Evolutionary conservation across 345 rosid species (phyloP).

Genomic region (Eutrema yunnanense): DNA sequence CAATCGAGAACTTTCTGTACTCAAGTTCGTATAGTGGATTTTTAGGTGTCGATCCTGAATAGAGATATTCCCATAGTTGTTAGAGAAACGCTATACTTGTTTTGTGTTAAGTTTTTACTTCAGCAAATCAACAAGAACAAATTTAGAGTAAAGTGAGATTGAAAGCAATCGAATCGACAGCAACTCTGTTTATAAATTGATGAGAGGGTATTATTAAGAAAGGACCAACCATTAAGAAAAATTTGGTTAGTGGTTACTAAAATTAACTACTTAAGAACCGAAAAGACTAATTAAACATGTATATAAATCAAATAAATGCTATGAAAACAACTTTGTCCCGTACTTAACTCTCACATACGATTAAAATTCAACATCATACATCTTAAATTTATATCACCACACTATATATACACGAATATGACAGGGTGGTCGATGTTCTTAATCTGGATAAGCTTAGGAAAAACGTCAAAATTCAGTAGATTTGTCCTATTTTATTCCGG

Average conservation of each 20-base stretch:
- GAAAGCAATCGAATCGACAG: too few relatives aligned
- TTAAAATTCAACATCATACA: neutral
- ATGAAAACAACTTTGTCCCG: neutral
- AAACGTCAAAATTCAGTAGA: neutral
- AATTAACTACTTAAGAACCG: neutral
- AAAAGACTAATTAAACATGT: neutral
- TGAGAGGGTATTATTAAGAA: neutral
- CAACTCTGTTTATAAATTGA: too few relatives aligned
- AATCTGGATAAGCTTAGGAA: neutral
- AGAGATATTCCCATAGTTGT: too few relatives aligned
- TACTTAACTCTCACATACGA: too few relatives aligned
- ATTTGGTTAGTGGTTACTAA: neutral
- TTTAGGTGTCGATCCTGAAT: too few relatives aligned
- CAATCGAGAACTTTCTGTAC: too few relatives aligned
- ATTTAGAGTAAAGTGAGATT: neutral
- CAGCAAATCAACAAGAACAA: too few relatives aligned
- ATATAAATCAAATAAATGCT: neutral
- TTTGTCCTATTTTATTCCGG: neutral
- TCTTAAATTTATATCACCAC: neutral
- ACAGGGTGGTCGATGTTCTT: neutral
- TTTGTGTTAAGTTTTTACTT: too few relatives aligned
- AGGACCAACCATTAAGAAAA: neutral
- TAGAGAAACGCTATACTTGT: too few relatives aligned
- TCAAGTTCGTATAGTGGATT: too few relatives aligned
- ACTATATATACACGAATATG: neutral